Conservation (phyloP, 1,284 basidiomycete species). For the Boletus semigastroideus region DNA sequence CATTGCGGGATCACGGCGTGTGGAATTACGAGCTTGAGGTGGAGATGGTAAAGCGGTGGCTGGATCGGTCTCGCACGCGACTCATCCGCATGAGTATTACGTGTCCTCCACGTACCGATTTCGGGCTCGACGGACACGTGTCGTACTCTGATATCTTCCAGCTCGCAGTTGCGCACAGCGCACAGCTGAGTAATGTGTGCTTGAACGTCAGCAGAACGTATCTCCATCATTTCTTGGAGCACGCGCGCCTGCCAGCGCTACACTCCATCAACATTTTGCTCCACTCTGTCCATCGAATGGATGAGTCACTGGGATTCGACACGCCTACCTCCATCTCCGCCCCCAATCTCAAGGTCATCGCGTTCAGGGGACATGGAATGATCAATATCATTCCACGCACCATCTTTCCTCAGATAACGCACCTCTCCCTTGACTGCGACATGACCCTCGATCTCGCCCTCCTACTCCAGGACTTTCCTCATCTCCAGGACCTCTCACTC, state of each 20-base stretch:
- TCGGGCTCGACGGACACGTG: slow-evolving; percentile 6
- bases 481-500: slow-evolving; percentile 19
- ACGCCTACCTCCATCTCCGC: slow-evolving; percentile 5
- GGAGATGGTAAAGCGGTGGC: slow-evolving; percentile 25
- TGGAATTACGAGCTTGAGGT: slow-evolving; percentile 31
- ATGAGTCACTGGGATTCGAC: slow-evolving; percentile 1
- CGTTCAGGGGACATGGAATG: slow-evolving; percentile 15
- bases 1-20: slow-evolving; percentile 25
- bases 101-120: slow-evolving; percentile 23
- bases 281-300: slow-evolving; percentile 9
- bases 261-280: slow-evolving; percentile 20
- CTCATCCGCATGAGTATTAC: slow-evolving; percentile 26
- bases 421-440: slow-evolving; percentile 25
- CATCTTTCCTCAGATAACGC: slow-evolving; percentile 22
- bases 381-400: slow-evolving; percentile 18
- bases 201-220: slow-evolving; percentile 22
- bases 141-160: slow-evolving; percentile 23
- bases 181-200: slow-evolving; percentile 20
- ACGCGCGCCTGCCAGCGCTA: slow-evolving; percentile 13
- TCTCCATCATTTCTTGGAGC: slow-evolving; percentile 18
- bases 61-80: slow-evolving; percentile 19
- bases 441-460: slow-evolving; percentile 15
- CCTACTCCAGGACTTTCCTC: slow-evolving; percentile 20
- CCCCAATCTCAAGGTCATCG: slow-evolving; percentile 18
- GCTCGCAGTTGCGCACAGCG: slow-evolving; percentile 21